These are phyloP conservation scores for Lichtheimia corymbifera DNA, from an alignment of 371 early-diverging fungal genomes.

Conservation along the genomic window DNA sequence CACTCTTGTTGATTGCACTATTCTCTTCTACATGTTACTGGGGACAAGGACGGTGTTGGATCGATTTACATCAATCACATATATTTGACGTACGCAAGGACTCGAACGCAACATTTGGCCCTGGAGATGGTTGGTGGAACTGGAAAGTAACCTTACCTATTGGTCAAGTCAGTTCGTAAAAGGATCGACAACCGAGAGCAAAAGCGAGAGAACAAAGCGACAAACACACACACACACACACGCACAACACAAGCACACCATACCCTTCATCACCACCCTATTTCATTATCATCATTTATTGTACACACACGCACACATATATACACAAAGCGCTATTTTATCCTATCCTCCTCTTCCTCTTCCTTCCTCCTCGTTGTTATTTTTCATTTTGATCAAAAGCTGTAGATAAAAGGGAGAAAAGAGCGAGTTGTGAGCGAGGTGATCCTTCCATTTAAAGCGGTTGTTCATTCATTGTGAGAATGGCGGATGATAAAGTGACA, in stretches of 20 bases:
- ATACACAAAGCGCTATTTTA: too few species aligned
- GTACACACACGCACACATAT: not conserved
- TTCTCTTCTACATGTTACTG: slow-evolving; percentile 71
- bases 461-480: not conserved
- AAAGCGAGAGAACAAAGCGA: too few species aligned
- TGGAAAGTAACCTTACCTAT: slow-evolving; percentile 50
- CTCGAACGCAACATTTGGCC: slow-evolving; percentile 51
- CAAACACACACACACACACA: too few species aligned
- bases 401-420: not conserved
- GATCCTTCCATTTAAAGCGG: not conserved
- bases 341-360: not conserved
- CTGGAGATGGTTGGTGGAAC: slow-evolving; percentile 55
- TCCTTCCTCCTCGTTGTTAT: not conserved
- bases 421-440: too few species aligned
- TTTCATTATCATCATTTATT: not conserved
- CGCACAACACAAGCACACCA: not conserved
- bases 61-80: slow-evolving; percentile 50
- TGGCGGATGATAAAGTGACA: not conserved
- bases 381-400: not conserved
- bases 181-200: not conserved
- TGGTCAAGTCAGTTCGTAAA: slow-evolving; percentile 14
- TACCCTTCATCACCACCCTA: not conserved
- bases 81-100: slow-evolving; percentile 43
- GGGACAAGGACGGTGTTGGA: slow-evolving; percentile 72
- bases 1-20: slow-evolving; percentile 58